Conservation (phyloP, 78 protist species). For the Creolimax fragrantissima region DNA sequence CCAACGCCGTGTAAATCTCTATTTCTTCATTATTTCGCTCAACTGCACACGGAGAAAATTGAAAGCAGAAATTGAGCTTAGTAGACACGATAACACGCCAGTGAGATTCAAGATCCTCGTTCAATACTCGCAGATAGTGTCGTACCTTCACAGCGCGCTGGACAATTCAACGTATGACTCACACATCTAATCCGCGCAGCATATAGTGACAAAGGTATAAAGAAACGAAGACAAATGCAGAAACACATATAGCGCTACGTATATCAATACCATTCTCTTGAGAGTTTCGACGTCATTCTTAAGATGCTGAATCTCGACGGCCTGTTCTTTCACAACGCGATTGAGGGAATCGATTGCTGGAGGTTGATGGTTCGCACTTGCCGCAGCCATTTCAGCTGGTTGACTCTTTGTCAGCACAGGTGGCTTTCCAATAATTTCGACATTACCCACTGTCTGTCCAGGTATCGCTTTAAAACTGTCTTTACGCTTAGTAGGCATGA, state of each 20-base stretch:
- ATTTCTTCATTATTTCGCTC: too few relatives aligned
- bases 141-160: too few relatives aligned
- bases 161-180: too few relatives aligned
- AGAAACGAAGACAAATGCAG: background rate
- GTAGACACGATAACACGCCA: too few relatives aligned
- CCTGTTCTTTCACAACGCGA: background rate
- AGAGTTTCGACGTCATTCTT: background rate
- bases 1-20: too few relatives aligned
- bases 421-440: background rate
- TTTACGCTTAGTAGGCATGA: background rate
- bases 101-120: too few relatives aligned
- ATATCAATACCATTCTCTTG: background rate
- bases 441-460: background rate
- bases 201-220: background rate
- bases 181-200: too few relatives aligned
- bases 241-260: background rate
- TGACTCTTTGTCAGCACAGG: background rate
- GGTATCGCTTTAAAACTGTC: background rate
- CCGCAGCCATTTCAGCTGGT: background rate
- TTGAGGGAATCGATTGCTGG: background rate
- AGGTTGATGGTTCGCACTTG: too few relatives aligned
- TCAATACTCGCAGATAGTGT: too few relatives aligned
- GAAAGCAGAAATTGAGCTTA: too few relatives aligned
- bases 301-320: background rate
- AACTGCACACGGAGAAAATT: too few relatives aligned